Evolutionary conservation across 805 yeast genomes (phyloP), one percentile per base, ranked within the genome.

Genomic region (Metschnikowia koreensis): DNA sequence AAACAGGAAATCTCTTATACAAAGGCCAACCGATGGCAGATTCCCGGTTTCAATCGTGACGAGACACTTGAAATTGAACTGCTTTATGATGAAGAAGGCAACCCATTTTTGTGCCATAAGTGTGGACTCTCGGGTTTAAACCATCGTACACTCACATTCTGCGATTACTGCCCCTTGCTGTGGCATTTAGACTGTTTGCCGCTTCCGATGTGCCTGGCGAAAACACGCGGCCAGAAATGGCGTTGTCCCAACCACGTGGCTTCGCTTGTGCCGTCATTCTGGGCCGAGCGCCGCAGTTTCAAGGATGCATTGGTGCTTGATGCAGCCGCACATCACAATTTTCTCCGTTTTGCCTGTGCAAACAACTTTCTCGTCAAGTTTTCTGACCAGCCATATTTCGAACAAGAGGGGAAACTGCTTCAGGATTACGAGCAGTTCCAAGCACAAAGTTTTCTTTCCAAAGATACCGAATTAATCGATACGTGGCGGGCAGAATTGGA

Each of bases 161-260:
- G 98, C 67, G 97, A 90, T 62, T 87, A 85, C 62, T 92, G 98
- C 67, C 75, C 86, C 0, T 73, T 87, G 3, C 79, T 84, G 15
- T 92, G 96, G 96, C 98, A 92, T 69, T 68, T 92, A 44, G 97
- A 93, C 68, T 92, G 98, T 67, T 68, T 92, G 13, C 75, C 79
- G 47, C 87, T 89, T 1, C 96, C 97, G 1, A 70, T 89, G 59
- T 77, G 89, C 13, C 75, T 86, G 6, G 81, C 86, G 16, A 89
- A 89, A 60, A 83, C 86, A 39, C 65, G 88, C 41, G 96, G 94
- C 1, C 75, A 76, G 42, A 88, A 85, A 66, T 93, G 97, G 98
- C 84, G 81, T 70, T 94, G 97, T 67, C 98, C 97, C 1, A 86
- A 87, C 59, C 97, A 90, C 70, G 81, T 82, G 17, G 87, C 80